Base-by-base conservation (phyloP, 768 basidiomycete species). In the Boletus rubescentipes region DNA sequence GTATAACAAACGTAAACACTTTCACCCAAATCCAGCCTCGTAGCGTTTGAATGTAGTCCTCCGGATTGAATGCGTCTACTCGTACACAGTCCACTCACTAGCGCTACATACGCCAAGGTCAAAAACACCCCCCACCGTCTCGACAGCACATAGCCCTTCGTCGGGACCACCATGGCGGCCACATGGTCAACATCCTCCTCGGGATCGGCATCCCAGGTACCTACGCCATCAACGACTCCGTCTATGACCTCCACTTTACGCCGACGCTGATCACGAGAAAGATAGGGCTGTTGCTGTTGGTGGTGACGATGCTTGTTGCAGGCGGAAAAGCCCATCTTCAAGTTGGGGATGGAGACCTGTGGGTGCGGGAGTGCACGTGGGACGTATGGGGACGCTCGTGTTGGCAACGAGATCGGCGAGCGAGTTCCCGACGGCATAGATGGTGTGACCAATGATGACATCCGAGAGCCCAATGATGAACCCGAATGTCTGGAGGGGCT, bases 401-500 rank as follows among this genome's bases (percentile, higher is more conserved):
- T 98, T 98, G 20, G 97, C 96, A 7, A 99, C 95, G 20, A 98
- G 82, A 72, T 99, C 97, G 0, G 95, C 96, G 5, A 97, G 80
- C 14, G 93, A 96, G 70, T 98, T 98, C 26, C 97, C 96, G 29
- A 98, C 81, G 1, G 96, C 97, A 59, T 98, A 99, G 54, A 99
- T 89, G 1, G 96, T 98, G 39, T 98, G 74, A 12, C 96, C 96
- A 52, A 99, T 91, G 67, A 99, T 96, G 40, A 96, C 94, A 65
- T 98, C 95, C 15, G 94, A 97, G 23, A 99, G 78, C 4, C 95
- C 96, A 65, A 99, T 91, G 48, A 98, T 91, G 66, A 88, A 83
- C 7, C 96, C 97, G 60, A 97, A 88, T 0, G 92, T 88, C 93
- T 98, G 59, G 12, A n/a, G n/a, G n/a, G n/a, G n/a, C n/a, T n/a